Base-by-base conservation (phyloP, 305 asterid species). In the Striga hermonthica region DNA sequence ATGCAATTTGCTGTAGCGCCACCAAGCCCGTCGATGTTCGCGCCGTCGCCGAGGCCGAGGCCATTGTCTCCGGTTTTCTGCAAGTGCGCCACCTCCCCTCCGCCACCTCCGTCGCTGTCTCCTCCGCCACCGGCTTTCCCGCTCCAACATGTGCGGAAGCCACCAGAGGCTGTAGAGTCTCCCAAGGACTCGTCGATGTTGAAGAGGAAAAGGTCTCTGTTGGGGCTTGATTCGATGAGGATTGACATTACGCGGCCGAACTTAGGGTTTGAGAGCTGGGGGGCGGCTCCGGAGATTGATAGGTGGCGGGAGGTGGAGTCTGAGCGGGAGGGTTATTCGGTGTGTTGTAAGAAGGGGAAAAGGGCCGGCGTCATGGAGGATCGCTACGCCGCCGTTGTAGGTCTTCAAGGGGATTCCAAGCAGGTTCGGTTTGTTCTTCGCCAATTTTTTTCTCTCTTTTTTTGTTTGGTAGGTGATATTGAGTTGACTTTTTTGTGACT, bases 181-280 rank as follows among this genome's bases (percentile, higher is more conserved):
- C 6, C 74, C 57, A 70, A 64, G 59, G 67, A 44, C 45, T 4
- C 78, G 67, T 57, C 76, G 67, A 14, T 80, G 54, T 65, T 79
- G 83, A 90, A 90, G 88, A 84, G 97, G 78, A 90, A 87, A 62
- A 78, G 97, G 43, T 94, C 94, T 1, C 31, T 22, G 31, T 22
- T 22, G 31, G 31, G 31, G 31, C 31, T 22, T 22, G 31, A 22
- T 22, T 22, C 31, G 63, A 74, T 79, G 68, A 83, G 69, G 78
- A 79, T 90, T 62, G 68, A 75, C 65, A 79, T 90, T 61, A 93
- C 97, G 37, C 50, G 62, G 49, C 16, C 73, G 22, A 65, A 76
- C 36, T 62, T 75, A 38, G 70, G 64, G 41, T 62, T 78, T 31
- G 88, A 75, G 7, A 54, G 63, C 6, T 40, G 55, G 48, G 55